Evolutionary conservation across 257 asterid genomes (phyloP).

Genomic region (Mitragyna speciosa): DNA sequence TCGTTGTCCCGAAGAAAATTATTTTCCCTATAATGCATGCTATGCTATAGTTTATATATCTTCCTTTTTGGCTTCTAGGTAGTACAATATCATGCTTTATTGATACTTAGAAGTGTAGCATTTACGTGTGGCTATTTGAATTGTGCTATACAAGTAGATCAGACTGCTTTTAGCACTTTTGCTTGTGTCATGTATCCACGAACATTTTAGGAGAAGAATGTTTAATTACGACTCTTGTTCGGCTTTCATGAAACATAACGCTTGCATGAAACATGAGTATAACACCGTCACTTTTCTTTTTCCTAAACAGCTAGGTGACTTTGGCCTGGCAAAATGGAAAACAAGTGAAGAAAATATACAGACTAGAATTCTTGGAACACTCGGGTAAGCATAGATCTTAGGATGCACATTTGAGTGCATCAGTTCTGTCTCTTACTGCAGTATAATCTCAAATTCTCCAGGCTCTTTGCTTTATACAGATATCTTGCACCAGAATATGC

Average conservation of each 20-base stretch:
- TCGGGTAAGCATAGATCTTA: conserved; percentile 52
- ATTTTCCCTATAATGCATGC: too few relatives aligned
- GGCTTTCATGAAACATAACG: background rate
- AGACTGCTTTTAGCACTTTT: background rate
- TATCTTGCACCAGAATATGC: conserved; percentile 84
- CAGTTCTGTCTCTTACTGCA: background rate
- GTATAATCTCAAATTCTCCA: conserved; percentile 9
- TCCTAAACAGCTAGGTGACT: conserved; percentile 63
- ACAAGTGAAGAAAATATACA: conserved; percentile 41
- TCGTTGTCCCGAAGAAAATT: background rate
- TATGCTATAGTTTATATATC: background rate
- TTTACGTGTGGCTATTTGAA: background rate
- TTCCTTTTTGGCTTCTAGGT: background rate
- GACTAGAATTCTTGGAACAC: conserved; percentile 66
- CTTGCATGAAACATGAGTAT: background rate
- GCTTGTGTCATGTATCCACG: background rate
- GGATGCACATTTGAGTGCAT: background rate
- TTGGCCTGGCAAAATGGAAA: conserved; percentile 85
- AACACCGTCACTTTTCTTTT: background rate
- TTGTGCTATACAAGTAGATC: background rate
- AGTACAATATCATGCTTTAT: background rate
- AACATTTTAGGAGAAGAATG: background rate
- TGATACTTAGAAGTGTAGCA: background rate
- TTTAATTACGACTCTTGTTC: background rate
- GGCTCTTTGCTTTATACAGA: conserved; percentile 35